Evolutionary conservation across 495 filamentous ascomycete species (phyloP).

Genomic region (Alectoria sarmentosa): DNA sequence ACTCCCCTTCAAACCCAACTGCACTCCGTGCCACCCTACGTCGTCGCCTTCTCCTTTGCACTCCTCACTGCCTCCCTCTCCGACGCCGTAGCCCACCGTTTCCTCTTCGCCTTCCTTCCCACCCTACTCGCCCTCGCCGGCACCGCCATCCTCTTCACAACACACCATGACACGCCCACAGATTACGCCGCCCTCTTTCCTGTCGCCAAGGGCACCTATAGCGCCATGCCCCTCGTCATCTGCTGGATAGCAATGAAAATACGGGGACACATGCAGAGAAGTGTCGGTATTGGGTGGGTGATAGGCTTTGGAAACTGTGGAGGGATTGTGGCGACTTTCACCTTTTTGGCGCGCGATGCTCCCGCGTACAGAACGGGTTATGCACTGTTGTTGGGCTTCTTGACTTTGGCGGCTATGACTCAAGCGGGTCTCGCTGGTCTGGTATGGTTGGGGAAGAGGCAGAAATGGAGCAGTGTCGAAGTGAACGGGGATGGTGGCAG

Average conservation of each 20-base stretch:
- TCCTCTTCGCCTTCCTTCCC: constrained; percentile 43
- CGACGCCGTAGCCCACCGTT: constrained; percentile 54
- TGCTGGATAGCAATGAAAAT: constrained; percentile 35
- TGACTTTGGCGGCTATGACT: too few relatives aligned
- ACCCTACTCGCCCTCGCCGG: constrained; percentile 47
- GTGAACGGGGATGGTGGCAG: too few relatives aligned
- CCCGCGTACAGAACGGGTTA: constrained; percentile 36
- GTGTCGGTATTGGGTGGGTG: constrained; percentile 30
- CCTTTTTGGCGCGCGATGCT: constrained; percentile 32
- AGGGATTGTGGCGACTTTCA: constrained; percentile 35
- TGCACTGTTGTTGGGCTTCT: too few relatives aligned
- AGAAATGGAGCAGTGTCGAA: too few relatives aligned
- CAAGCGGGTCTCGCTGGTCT: too few relatives aligned
- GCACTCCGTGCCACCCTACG: constrained; percentile 42
- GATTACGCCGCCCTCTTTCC: constrained; percentile 42
- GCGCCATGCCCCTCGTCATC: constrained; percentile 28
- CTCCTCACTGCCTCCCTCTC: constrained; percentile 51
- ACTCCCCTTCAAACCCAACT: constrained; percentile 41
- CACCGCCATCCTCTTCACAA: constrained; percentile 52
- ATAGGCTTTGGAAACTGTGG: constrained; percentile 35
- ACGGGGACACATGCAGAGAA: constrained; percentile 29
- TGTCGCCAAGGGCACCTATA: constrained; percentile 28
- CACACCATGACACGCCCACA: constrained; percentile 44
- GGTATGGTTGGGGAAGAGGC: too few relatives aligned
- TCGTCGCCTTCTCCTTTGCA: constrained; percentile 44